phyloP scores from a whole-genome alignment of 768 basidiomycete species.

The Clitopilus hobsonii region DNA sequence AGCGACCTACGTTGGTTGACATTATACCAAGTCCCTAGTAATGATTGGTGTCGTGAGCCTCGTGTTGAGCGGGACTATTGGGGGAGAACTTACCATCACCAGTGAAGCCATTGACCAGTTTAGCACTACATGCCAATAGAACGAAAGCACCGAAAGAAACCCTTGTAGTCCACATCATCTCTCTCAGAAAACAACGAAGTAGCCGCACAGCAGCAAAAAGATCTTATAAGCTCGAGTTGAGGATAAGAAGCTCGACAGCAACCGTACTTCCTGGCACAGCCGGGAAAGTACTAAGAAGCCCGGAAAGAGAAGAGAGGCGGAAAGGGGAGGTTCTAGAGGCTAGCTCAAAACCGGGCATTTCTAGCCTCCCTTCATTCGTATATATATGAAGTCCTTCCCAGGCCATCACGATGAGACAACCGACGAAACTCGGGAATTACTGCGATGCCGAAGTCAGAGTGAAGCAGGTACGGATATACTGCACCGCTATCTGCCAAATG shows the following conservation, averaged over 20 bases:
- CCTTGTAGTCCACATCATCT: background rate
- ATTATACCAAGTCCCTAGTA: background rate
- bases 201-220: background rate
- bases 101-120: background rate
- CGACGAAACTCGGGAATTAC: background rate
- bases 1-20: background rate
- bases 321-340: background rate
- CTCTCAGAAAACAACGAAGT: background rate
- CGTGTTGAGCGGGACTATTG: no score
- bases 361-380: background rate
- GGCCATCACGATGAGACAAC: background rate
- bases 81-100: constrained; percentile 1
- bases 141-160: background rate
- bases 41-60: constrained; percentile 1
- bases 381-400: background rate
- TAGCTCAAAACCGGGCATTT: background rate
- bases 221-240: background rate
- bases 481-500: no score
- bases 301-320: background rate
- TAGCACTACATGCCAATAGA: background rate
- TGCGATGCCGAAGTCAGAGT: background rate
- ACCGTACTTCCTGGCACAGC: background rate
- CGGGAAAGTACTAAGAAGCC: background rate
- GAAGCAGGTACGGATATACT: background rate
- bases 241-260: background rate